Evolutionary conservation across 106 monocot species (phyloP).

Genomic region (Platanthera guangdongensis): DNA sequence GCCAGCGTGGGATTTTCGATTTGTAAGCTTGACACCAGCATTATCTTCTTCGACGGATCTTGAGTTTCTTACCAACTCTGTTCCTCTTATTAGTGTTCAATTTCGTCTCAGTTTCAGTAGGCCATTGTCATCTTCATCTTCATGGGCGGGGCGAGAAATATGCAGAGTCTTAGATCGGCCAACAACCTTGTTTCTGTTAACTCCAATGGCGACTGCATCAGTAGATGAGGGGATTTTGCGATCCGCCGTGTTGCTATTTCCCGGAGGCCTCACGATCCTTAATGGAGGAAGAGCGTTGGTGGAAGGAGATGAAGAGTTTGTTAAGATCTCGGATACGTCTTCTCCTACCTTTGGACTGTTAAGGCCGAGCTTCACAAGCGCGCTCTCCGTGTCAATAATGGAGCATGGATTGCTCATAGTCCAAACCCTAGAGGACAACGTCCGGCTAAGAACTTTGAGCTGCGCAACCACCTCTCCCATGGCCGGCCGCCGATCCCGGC

Average conservation of each 20-base stretch:
- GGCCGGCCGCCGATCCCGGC: constrained; percentile 52
- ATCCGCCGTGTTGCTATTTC: constrained; percentile 30
- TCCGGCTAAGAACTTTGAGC: constrained; percentile 46
- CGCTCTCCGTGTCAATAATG: constrained; percentile 42
- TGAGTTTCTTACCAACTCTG: background rate
- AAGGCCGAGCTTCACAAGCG: constrained; percentile 1
- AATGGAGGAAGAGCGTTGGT: constrained; percentile 1
- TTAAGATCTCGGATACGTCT: constrained; percentile 5
- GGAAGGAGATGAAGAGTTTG: constrained; percentile 6
- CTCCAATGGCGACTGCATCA: background rate
- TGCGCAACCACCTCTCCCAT: constrained; percentile 75
- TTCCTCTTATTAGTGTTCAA: constrained; percentile 11
- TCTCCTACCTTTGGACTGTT: background rate
- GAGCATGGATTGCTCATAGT: constrained; percentile 66
- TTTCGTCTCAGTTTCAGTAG: constrained; percentile 17
- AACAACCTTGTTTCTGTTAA: constrained; percentile 12
- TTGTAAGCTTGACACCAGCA: constrained; percentile 8
- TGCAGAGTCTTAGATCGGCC: constrained; percentile 19
- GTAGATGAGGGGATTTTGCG: constrained; percentile 14
- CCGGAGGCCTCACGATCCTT: constrained; percentile 24
- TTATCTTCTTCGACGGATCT: constrained; percentile 10
- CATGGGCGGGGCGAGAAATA: background rate
- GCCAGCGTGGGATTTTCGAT: background rate
- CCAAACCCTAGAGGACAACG: constrained; percentile 42
- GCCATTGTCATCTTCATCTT: constrained; percentile 3